Evolutionary conservation across 768 basidiomycete species (phyloP), one percentile per base, ranked within the genome.

Genomic region (Coprinopsis marcescibilis): DNA sequence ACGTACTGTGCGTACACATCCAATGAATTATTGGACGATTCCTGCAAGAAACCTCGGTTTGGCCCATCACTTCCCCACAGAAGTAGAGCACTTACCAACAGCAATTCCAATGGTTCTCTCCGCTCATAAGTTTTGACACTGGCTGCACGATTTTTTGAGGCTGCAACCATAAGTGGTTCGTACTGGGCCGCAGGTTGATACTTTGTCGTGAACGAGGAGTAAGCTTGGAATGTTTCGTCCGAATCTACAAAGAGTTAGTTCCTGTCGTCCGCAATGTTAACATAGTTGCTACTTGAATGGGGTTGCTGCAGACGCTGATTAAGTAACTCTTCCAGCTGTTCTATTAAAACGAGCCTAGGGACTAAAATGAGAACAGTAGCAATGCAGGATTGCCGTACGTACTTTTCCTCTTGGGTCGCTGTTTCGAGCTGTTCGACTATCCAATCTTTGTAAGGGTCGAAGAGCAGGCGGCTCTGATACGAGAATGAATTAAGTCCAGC

Each of bases 181-280:
- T 98, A 98, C 34, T 84, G 75, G n/a, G 74, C 66, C 0, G 82
- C 70, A 12, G 85, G 78, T 55, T 82, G 78, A 62, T 86, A 76
- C 45, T 78, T 76, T 1, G 91, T 89, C 13, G 90, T 89, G 66
- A 97, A 96, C 0, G 83, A 77, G 0, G 94, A 96, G 61, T 95
- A 98, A 2, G 78, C 72, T 56, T 89, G 83, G 46, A 83, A 83
- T 0, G 92, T 94, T 12, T 86, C 78, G 32, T 90, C 89, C 46
- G 83, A 75, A 49, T 79, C 90, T 93, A 24, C 34, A n/a, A 35
- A 27, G 26, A 20, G 15, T 40, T 43, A n/a, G 53, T 26, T 23
- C 17, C 30, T 20, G n/a, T 19, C 20, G 19, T 25, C 21, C 19
- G 23, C 19, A 27, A 20, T 36, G 11, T 29, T 2, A 35, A 14